Evolutionary conservation across 2,329 filamentous ascomycete species (phyloP).

Genomic region (Daldinia sp.): DNA sequence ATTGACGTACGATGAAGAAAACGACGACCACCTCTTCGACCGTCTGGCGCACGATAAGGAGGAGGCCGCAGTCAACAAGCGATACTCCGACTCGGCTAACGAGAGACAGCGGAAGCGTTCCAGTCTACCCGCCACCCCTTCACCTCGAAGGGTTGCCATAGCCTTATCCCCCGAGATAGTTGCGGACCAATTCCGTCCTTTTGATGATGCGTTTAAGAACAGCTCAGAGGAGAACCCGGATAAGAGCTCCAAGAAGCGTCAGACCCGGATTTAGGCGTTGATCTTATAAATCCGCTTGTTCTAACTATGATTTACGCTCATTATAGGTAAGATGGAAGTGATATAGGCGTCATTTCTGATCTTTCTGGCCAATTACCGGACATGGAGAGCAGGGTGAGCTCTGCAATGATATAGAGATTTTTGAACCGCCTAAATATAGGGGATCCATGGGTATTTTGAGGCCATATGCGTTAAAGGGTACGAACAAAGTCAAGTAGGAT

Average conservation of each 20-base stretch:
- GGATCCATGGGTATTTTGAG: neutral
- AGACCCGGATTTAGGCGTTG: neutral
- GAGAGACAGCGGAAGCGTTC: neutral
- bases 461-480: neutral
- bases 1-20: neutral
- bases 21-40: slow-evolving; percentile 26
- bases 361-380: neutral
- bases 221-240: neutral
- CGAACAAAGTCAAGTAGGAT: slow-evolving; percentile 12
- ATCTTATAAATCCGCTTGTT: neutral
- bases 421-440: neutral
- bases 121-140: neutral
- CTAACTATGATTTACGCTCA: neutral
- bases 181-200: neutral
- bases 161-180: neutral
- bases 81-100: slow-evolving; percentile 4
- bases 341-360: neutral
- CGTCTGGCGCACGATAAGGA: slow-evolving; percentile 18
- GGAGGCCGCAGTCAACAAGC: slow-evolving; percentile 1
- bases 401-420: neutral
- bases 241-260: neutral
- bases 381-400: neutral
- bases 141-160: neutral
- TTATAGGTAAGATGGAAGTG: neutral
- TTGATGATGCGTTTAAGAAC: neutral